Evolutionary conservation across 768 basidiomycete genomes (phyloP).

Genomic region (Agrocybe chaxingu): DNA sequence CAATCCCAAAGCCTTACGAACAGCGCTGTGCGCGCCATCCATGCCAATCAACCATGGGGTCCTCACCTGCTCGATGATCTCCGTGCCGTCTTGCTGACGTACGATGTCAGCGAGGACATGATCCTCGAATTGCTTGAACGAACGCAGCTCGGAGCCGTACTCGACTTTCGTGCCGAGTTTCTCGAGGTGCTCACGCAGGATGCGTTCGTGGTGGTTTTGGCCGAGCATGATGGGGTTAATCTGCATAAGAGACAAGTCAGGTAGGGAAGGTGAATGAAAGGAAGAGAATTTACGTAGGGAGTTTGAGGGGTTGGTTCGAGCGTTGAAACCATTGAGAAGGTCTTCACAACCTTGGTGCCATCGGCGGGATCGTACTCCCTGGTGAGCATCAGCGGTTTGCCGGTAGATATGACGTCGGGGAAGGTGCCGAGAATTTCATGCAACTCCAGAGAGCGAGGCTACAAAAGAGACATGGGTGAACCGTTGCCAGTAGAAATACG

Average conservation of each 20-base stretch:
- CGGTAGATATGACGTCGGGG: constrained; percentile 29
- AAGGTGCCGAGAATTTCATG: constrained; percentile 35
- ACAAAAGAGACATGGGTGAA: constrained; percentile 1
- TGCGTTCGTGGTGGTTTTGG: constrained; percentile 31
- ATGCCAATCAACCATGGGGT: constrained; percentile 40
- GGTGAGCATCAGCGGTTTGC: constrained; percentile 16
- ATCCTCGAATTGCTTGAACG: constrained; percentile 35
- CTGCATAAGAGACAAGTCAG: constrained; percentile 11
- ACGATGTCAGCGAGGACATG: constrained; percentile 33
- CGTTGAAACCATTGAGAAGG: constrained; percentile 22
- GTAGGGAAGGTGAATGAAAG: neutral
- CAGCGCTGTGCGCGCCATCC: constrained; percentile 39
- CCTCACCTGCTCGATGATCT: constrained; percentile 21
- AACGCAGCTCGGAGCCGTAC: constrained; percentile 37
- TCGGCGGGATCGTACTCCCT: constrained; percentile 31
- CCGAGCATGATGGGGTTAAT: constrained; percentile 27
- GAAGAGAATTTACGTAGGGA: constrained; percentile 23
- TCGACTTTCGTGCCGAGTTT: constrained; percentile 35
- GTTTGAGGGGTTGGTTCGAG: constrained; percentile 24
- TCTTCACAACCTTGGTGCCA: constrained; percentile 18
- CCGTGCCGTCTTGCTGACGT: constrained; percentile 16
- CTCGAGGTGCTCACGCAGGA: constrained; percentile 29
- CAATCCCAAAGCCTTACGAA: constrained; percentile 36
- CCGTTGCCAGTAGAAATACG: neutral
- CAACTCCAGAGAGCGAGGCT: constrained; percentile 45